Percentiles rank a stretch among this genome's conserved stretches.
These are phyloP conservation scores for Lasiodiplodia sp. DNA, from an alignment of 2,329 filamentous ascomycete species.

Conservation along the genomic window DNA sequence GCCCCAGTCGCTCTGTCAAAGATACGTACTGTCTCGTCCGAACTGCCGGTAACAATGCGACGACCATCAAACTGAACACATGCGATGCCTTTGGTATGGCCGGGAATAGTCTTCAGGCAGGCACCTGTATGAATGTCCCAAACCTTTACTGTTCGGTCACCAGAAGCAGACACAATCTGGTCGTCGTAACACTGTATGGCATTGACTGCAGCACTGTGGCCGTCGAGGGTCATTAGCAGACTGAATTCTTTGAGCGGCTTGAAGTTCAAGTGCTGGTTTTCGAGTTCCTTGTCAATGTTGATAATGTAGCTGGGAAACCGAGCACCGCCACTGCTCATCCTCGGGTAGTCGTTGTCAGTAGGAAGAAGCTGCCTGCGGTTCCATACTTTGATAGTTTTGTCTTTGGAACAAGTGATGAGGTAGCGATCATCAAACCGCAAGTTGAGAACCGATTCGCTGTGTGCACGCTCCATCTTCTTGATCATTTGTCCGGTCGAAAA, in stretches of 20 bases:
- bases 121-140: constrained; percentile 87
- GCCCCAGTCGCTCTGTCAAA: constrained; percentile 87
- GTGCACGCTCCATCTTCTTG: constrained; percentile 77
- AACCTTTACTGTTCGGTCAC: constrained; percentile 90
- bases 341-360: constrained; percentile 49
- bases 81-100: constrained; percentile 93
- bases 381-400: constrained; percentile 96
- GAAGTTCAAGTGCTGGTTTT: constrained; percentile 50
- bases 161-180: constrained; percentile 92
- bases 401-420: constrained; percentile 95
- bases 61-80: constrained; percentile 96
- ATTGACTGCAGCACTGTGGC: constrained; percentile 92
- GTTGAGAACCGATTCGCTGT: constrained; percentile 90
- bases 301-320: constrained; percentile 63
- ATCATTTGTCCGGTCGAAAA: constrained; percentile 90
- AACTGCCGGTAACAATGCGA: constrained; percentile 93
- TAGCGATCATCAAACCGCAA: constrained; percentile 91
- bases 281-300: constrained; percentile 52
- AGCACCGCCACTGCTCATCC: constrained; percentile 47
- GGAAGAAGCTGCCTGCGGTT: constrained; percentile 67
- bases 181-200: constrained; percentile 88
- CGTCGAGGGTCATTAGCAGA: constrained; percentile 79
- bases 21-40: constrained; percentile 93
- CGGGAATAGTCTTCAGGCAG: constrained; percentile 79
- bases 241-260: constrained; percentile 72